phyloP scores from a whole-genome alignment of 768 basidiomycete genomes.

The Russula ochroleuca region DNA sequence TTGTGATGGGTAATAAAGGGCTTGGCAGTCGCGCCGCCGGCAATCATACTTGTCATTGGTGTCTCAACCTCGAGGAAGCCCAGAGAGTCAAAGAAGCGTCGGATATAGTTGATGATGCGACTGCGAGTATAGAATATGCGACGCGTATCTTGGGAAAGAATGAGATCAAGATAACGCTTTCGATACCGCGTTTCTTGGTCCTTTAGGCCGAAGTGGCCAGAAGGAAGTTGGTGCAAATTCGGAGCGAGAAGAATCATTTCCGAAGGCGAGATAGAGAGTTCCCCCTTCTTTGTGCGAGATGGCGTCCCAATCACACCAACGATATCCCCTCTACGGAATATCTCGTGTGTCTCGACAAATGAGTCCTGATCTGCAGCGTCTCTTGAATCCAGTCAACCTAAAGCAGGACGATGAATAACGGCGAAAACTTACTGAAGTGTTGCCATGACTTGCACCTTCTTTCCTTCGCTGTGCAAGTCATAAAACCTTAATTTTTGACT shows the following conservation, averaged over 20 bases:
- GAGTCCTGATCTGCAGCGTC: constrained; percentile 58
- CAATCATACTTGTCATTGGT: constrained; percentile 94
- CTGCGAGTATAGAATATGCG: constrained; percentile 87
- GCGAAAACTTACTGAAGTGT: constrained; percentile 59
- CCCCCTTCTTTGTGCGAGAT: constrained; percentile 91
- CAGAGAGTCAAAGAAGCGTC: constrained; percentile 81
- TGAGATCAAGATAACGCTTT: constrained; percentile 98
- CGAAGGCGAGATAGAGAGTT: constrained; percentile 82
- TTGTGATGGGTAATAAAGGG: constrained; percentile 99
- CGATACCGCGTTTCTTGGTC: constrained; percentile 97
- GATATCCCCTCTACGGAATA: constrained; percentile 94
- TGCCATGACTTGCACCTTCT: constrained; percentile 94
- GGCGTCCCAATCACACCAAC: constrained; percentile 89
- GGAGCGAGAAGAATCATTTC: constrained; percentile 87
- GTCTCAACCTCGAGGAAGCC: constrained; percentile 99
- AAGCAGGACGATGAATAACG: background rate
- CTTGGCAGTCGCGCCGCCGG: constrained; percentile 97
- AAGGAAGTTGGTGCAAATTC: constrained; percentile 94
- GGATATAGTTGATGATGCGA: constrained; percentile 87
- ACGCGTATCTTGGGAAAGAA: constrained; percentile 86
- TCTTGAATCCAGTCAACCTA: constrained; percentile 35
- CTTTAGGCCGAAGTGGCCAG: constrained; percentile 88
- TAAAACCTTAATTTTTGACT: constrained; percentile 89
- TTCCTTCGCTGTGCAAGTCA: constrained; percentile 88
- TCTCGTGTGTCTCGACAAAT: constrained; percentile 70